Evolutionary conservation across 495 filamentous ascomycete species (phyloP).

Genomic region (Corynascus novoguineensis): DNA sequence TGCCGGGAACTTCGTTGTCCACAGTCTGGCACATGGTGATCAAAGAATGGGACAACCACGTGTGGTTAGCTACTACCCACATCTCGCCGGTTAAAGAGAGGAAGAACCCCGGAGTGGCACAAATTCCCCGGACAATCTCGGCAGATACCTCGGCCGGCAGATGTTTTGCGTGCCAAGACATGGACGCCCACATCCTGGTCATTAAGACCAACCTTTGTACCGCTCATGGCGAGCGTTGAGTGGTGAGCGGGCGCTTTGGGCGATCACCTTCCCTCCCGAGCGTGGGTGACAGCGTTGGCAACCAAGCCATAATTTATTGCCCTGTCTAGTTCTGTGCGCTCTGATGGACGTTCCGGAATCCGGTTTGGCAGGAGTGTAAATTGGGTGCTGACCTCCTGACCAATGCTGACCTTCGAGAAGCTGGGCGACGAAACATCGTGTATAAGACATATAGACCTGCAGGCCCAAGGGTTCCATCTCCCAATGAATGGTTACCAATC

Average conservation of each 20-base stretch:
- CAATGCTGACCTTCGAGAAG: conserved; percentile 3
- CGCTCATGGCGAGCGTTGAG: neutral
- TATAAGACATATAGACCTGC: conserved; percentile 1
- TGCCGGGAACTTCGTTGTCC: neutral
- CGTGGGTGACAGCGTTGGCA: neutral
- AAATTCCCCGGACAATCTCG: conserved; percentile 9
- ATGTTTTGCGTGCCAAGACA: conserved; percentile 1
- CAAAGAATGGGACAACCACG: neutral
- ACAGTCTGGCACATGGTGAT: too few species aligned
- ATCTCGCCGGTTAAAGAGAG: neutral
- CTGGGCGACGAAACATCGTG: neutral
- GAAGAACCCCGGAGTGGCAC: neutral
- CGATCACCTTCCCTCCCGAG: neutral
- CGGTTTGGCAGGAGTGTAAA: neutral
- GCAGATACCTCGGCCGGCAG: conserved; percentile 8
- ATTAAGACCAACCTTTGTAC: neutral
- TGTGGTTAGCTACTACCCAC: neutral
- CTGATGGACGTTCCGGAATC: neutral
- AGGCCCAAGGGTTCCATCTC: neutral
- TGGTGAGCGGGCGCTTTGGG: neutral
- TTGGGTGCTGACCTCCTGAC: neutral
- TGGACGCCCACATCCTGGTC: neutral
- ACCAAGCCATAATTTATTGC: neutral
- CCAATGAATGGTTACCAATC: neutral
- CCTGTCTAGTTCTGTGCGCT: neutral